Conservation (phyloP, 176 grass and related monocot genomes). For the Luzula sylvatica region DNA sequence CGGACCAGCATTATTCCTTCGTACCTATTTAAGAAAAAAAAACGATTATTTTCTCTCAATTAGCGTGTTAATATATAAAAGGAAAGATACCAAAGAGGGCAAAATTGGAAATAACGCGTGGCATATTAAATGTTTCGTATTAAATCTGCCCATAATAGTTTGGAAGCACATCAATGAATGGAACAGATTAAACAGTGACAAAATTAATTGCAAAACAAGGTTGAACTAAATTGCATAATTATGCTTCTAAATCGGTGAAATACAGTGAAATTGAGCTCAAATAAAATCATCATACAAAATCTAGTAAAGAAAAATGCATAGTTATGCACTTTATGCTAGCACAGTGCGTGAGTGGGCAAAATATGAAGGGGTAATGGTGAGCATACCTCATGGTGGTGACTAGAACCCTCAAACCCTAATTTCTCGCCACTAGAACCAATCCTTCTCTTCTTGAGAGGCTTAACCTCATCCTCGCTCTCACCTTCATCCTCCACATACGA, state of each 20-base stretch:
- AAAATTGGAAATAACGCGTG: no score
- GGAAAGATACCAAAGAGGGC: no score
- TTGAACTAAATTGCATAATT: no score
- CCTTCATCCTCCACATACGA: constrained; percentile 21
- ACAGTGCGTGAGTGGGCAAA: constrained; percentile 2
- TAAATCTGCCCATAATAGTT: no score
- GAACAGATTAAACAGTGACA: no score
- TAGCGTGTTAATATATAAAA: no score
- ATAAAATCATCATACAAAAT: constrained; percentile 34
- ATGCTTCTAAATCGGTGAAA: no score
- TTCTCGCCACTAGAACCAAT: constrained; percentile 36
- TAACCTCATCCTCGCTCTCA: constrained; percentile 53
- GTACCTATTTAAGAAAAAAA: constrained; percentile 15
- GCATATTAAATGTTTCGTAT: no score
- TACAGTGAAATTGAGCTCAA: constrained; percentile 12
- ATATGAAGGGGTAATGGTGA: constrained; percentile 23
- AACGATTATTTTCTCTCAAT: no score
- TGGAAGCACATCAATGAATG: no score
- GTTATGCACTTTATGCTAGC: no score
- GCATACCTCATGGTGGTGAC: constrained; percentile 41
- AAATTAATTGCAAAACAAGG: no score
- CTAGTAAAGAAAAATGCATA: constrained; percentile 17
- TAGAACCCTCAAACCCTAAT: constrained; percentile 17
- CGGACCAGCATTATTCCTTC: constrained; percentile 33
- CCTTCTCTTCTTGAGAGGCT: constrained; percentile 86